Evolutionary conservation across 306 rosid species (phyloP).

Genomic region (Vicia villosa): DNA sequence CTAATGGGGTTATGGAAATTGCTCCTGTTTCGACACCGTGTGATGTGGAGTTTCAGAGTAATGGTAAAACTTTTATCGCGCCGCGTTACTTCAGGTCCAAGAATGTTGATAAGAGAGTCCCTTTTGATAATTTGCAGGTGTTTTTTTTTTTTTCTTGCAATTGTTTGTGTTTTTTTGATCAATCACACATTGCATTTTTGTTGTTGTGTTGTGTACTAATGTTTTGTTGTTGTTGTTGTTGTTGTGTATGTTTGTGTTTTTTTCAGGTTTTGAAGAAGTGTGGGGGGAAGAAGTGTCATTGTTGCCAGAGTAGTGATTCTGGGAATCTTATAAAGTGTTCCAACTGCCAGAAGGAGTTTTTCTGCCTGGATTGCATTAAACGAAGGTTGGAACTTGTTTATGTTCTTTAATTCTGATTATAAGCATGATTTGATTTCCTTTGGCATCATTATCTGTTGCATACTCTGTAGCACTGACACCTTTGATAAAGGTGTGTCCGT

Average conservation of each 20-base stretch:
- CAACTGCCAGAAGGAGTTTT: slow-evolving; percentile 74
- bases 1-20: slow-evolving; percentile 89
- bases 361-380: slow-evolving; percentile 88
- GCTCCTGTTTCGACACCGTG: slow-evolving; percentile 55
- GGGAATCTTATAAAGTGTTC: slow-evolving; percentile 70
- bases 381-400: slow-evolving; percentile 57
- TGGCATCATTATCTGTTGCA: background rate
- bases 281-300: slow-evolving; percentile 80
- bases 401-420: background rate
- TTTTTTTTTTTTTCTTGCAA: slow-evolving; percentile 21
- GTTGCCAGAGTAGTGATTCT: slow-evolving; percentile 77
- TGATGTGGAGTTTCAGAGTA: slow-evolving; percentile 54
- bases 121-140: slow-evolving; percentile 70
- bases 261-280: slow-evolving; percentile 61
- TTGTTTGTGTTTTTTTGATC: slow-evolving; percentile 5
- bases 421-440: slow-evolving; percentile 5
- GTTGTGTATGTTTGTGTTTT: slow-evolving; percentile 12
- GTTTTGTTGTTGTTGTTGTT: background rate
- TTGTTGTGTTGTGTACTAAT: background rate
- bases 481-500: too few species aligned
- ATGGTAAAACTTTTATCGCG: slow-evolving; percentile 41
- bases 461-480: too few species aligned
- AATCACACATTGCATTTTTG: background rate
- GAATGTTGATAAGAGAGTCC: slow-evolving; percentile 66
- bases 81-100: slow-evolving; percentile 83